phyloP scores from a whole-genome alignment of 2,329 filamentous ascomycete genomes.

The Rhinocladiella similis region DNA sequence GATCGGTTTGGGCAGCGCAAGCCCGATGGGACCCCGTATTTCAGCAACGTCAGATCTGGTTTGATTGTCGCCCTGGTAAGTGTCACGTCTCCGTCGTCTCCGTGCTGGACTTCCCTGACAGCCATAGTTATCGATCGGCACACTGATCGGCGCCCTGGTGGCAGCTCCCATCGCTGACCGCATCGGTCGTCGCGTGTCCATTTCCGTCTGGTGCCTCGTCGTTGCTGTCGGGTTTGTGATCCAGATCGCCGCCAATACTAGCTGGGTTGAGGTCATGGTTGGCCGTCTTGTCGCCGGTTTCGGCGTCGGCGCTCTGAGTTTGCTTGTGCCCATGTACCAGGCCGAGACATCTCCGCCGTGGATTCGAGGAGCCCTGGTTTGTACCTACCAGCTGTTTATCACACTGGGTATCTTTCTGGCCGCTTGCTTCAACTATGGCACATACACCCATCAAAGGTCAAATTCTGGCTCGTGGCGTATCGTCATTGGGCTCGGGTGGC shows the following conservation, averaged over 20 bases:
- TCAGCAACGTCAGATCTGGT: constrained; percentile 43
- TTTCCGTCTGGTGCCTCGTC: constrained; percentile 41
- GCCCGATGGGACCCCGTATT: constrained; percentile 35
- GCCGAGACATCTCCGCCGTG: constrained; percentile 45
- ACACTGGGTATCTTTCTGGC: constrained; percentile 48
- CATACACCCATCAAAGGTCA: constrained; percentile 23
- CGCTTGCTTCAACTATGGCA: constrained; percentile 48
- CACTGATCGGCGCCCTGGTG: constrained; percentile 43
- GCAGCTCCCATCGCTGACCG: constrained; percentile 48
- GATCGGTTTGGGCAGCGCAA: constrained; percentile 37
- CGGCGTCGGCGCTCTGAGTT: constrained; percentile 43
- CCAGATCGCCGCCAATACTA: constrained; percentile 40
- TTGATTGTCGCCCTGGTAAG: constrained; percentile 44
- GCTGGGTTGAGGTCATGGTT: constrained; percentile 44
- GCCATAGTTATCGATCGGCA: constrained; percentile 44
- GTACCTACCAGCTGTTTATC: constrained; percentile 49
- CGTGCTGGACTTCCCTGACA: background rate
- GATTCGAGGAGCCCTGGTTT: constrained; percentile 45
- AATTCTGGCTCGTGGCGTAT: constrained; percentile 44
- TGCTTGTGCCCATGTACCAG: constrained; percentile 49
- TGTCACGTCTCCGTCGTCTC: background rate
- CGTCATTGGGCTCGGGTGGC: constrained; percentile 57
- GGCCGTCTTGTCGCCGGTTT: constrained; percentile 46
- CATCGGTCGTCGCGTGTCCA: constrained; percentile 44
- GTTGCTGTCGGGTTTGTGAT: constrained; percentile 43